Base-by-base conservation (phyloP, 352 stramenopile genomes). In the Globisporangium polare region DNA sequence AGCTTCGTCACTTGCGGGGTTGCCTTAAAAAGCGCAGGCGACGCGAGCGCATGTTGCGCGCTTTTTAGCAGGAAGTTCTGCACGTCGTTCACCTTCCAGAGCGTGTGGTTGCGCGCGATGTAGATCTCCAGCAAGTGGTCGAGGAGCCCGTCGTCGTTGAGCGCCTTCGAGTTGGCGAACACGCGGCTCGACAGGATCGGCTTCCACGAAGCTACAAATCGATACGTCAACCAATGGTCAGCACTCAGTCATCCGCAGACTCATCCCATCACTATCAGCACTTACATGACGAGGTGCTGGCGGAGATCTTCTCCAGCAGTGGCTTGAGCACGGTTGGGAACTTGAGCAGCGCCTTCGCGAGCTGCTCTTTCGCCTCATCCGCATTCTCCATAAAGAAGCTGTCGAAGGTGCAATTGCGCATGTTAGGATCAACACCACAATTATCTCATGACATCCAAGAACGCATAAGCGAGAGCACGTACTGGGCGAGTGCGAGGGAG, bases 61-160 rank as follows among this genome's bases (percentile, higher is more conserved):
- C 75, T 75, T 27, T 73, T 70, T 8, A 92, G 68, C 27, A 95
- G 63, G 56, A 95, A 92, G 17, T 24, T 58, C 62, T 94, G 83
- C 37, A 83, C 77, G 37, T 90, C 82, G 43, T 90, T 86, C 33
- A 93, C 82, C 66, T 95, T 95, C 86, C 86, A 95, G 2, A 95
- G 60, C 41, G 82, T 82, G 58, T 77, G 66, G 65, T 92, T 90
- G 54, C 86, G 84, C 46, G 75, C 80, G 12, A 92, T 76, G 69
- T 95, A 95, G 49, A 95, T 95, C 57, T 80, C 67, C 41, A 95
- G 69, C 62, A 95, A 66, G 64, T 92, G 86, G 58, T 88, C 72
- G 17, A 95, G 60, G 5, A 79, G 71, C 1, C 74, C 65, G 33
- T 86, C 77, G 37, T 85, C 82, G 29, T 81, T 67, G 37, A 95